These are phyloP conservation scores for Hypholoma sublateritium DNA, from an alignment of 768 basidiomycete genomes.

Conservation along the genomic window DNA sequence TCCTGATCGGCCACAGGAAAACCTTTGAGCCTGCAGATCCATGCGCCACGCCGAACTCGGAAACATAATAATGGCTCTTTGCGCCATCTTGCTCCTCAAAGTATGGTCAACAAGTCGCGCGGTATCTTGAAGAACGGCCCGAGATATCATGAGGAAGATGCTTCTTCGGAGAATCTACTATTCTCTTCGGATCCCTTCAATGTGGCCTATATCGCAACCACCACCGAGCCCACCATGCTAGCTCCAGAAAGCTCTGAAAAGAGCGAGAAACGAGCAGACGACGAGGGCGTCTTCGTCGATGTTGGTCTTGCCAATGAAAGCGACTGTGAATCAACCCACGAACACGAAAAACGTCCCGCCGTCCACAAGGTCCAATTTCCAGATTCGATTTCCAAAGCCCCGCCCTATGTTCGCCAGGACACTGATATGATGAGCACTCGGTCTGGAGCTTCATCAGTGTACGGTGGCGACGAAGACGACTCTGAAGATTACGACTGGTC, in stretches of 20 bases:
- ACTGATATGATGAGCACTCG: slow-evolving; percentile 30
- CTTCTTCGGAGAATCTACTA: not conserved
- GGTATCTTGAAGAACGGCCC: slow-evolving; percentile 18
- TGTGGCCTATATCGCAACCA: not conserved
- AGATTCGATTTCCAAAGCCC: slow-evolving; percentile 33
- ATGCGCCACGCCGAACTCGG: not conserved
- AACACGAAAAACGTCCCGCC: slow-evolving; percentile 4
- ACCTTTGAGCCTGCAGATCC: not conserved
- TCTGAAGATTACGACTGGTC: slow-evolving; percentile 75
- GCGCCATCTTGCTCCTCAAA: not conserved
- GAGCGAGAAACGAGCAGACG: slow-evolving; percentile 3
- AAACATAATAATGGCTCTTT: not conserved
- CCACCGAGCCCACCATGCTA: slow-evolving; percentile 4
- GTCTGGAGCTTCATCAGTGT: slow-evolving; percentile 39
- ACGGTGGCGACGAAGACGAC: slow-evolving; percentile 59
- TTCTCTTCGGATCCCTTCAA: not conserved
- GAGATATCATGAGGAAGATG: not conserved
- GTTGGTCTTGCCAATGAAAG: slow-evolving; percentile 17
- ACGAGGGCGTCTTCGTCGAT: slow-evolving; percentile 15
- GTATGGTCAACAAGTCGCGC: slow-evolving; percentile 5
- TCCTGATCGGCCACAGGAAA: slow-evolving; percentile 1
- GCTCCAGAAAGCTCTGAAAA: not conserved
- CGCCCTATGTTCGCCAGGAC: slow-evolving; percentile 28
- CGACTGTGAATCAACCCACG: slow-evolving; percentile 14
- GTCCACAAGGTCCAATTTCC: slow-evolving; percentile 51